These are phyloP conservation scores for Aspergillus sergii DNA, from an alignment of 2,329 filamentous ascomycete genomes.

Conservation along the genomic window DNA sequence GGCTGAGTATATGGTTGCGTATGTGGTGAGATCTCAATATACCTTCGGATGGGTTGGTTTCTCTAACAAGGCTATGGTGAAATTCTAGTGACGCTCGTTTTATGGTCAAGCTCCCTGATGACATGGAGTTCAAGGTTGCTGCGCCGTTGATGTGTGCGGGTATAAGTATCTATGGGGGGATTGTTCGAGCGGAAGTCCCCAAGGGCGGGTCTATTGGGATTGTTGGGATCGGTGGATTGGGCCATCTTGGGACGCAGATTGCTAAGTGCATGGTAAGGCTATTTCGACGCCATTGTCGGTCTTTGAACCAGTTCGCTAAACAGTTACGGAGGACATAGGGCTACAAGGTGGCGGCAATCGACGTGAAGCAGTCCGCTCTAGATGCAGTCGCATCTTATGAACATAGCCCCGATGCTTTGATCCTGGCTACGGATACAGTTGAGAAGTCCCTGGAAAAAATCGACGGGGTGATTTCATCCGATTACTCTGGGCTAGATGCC, in stretches of 20 bases:
- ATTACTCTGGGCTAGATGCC: constrained; percentile 53
- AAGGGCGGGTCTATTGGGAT: constrained; percentile 42
- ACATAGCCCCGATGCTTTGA: constrained; percentile 54
- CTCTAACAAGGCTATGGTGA: background rate
- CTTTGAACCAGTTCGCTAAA: constrained; percentile 15
- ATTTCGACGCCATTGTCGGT: background rate
- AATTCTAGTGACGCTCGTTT: constrained; percentile 47
- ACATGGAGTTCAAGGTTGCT: constrained; percentile 53
- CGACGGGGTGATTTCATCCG: constrained; percentile 35
- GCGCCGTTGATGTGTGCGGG: constrained; percentile 62
- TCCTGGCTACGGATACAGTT: constrained; percentile 51
- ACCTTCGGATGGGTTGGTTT: background rate
- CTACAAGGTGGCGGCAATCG: constrained; percentile 56
- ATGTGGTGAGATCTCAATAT: background rate
- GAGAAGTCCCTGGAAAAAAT: constrained; percentile 51
- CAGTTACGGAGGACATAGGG: constrained; percentile 38
- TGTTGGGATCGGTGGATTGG: constrained; percentile 53
- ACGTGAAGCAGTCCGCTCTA: constrained; percentile 58
- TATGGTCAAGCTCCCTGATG: constrained; percentile 52
- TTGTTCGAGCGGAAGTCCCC: constrained; percentile 45
- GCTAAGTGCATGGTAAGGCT: constrained; percentile 40
- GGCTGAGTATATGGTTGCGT: constrained; percentile 57
- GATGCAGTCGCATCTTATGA: constrained; percentile 51
- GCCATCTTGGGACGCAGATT: constrained; percentile 56
- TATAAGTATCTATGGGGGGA: constrained; percentile 53